Base-by-base conservation (phyloP, 331 rosid genomes). In the Dryas integrifolia region DNA sequence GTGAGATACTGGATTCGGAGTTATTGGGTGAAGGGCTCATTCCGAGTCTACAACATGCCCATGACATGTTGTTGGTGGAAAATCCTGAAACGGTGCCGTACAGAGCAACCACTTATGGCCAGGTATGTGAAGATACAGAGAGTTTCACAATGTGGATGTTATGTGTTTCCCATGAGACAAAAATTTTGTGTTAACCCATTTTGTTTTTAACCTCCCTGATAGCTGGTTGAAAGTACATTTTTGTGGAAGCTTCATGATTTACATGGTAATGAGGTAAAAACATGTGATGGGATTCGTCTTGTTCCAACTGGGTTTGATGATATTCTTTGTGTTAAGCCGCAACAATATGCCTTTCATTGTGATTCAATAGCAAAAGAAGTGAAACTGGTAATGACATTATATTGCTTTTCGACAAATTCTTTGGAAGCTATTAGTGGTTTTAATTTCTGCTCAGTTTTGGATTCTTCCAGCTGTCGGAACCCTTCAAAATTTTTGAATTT, bases 401-500 rank as follows among this genome's bases (percentile, higher is more conserved):
- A 16, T 63, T 74, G 21, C 49, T 76, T 13, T 73, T 68, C 44
- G 18, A 77, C 67, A 53, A 30, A 4, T 68, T 75, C 43, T 35
- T 76, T 57, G 50, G 53, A 81, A 68, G 24, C 58, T 70, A 24
- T 63, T 64, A 26, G 49, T 30, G 67, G 77, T 77, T 78, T 78
- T 78, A 58, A 72, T 80, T 70, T 63, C 83, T 80, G 80, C 88
- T 90, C 74, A 76, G 79, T 65, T 78, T 77, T 72, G 83, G 78
- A 80, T 85, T 76, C 82, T 73, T 89, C 87, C 92, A 94, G 97
- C 95, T 94, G 82, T 94, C 98, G 75, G 92, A 94, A 82, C 97
- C 98, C 79, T 94, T 91, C 98, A 91, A 85, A 88, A 85, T 91
- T 70, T 94, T 94, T 85, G 96, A 94, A 86, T 91, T 94, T 89